Evolutionary conservation across 2,329 filamentous ascomycete genomes (phyloP), one percentile per base, ranked within the genome.

Genomic region (Calonectria naviculata): DNA sequence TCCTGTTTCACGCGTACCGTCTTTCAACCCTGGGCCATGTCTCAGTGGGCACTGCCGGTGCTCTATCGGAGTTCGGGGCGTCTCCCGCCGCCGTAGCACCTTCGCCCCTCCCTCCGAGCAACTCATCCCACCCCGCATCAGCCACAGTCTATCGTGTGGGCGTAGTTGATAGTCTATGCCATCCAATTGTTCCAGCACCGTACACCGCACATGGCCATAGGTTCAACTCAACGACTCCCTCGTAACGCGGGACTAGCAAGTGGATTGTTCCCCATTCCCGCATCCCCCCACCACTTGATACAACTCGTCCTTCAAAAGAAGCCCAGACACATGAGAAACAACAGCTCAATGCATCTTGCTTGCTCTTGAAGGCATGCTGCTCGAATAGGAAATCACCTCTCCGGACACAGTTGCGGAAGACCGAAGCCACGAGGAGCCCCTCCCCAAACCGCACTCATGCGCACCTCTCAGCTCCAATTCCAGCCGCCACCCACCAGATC

Each of bases 381-480:
- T 56, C 28, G 46, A 70, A 72, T 65, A 70, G 62, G 74, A 70
- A 73, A 70, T 65, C 67, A 67, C 66, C 64, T 68, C 58, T 66
- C 49, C 36, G 67, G 65, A 65, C 44, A 52, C 61, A 70, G 67
- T 36, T n/a, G 29, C 38, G 38, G 36, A 42, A 29, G 21, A 28
- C 46, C 61, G 34, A 56, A 24, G n/a, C 31, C 34, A 38, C 34
- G 34, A 12, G 15, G 15, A 21, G 26, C 52, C 52, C 15, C 49
- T 42, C 38, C 56, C 56, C 24, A 29, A 42, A n/a, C 19, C 21
- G 36, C 56, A 29, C 36, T 44, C 56, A 61, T 42, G 36, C 76
- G 77, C 77, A 72, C 77, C 77, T 78, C 74, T 78, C 71, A 78
- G 76, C 70, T 68, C 70, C 42, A 73, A 38, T 63, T 67, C 65